phyloP scores from a whole-genome alignment of 257 asterid species.

The Solanum virginianum region DNA sequence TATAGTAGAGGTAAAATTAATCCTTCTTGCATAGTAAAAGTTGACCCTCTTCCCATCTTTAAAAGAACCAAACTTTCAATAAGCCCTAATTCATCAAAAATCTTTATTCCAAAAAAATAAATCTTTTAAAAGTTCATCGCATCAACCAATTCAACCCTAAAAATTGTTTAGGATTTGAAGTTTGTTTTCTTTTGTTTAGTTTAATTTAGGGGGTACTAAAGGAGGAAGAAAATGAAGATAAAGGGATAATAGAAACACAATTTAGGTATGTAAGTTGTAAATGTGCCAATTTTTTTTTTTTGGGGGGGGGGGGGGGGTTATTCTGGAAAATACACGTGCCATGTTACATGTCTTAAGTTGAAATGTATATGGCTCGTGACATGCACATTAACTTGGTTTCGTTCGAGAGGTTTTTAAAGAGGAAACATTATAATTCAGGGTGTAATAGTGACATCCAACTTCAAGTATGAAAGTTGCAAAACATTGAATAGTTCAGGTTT shows the following conservation, averaged over 20 bases:
- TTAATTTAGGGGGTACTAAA: background rate
- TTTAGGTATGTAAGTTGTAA: background rate
- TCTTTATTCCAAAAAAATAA: no score
- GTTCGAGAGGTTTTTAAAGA: background rate
- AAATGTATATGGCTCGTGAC: background rate
- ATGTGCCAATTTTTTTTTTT: background rate
- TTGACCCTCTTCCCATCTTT: background rate
- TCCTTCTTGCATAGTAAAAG: background rate
- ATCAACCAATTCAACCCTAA: background rate
- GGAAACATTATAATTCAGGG: background rate
- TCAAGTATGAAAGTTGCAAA: background rate
- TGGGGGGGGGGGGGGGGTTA: background rate
- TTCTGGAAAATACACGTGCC: background rate
- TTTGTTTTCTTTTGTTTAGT: background rate
- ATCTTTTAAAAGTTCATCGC: background rate
- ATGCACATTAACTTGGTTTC: background rate
- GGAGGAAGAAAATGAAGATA: background rate
- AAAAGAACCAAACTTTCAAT: background rate
- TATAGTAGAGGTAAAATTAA: background rate
- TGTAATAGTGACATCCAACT: background rate
- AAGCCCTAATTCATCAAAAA: background rate
- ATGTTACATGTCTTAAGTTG: background rate
- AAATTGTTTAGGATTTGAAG: background rate
- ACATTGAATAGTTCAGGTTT: background rate
- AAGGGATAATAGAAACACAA: background rate